Evolutionary conservation across 768 basidiomycete genomes (phyloP), one percentile per base, ranked within the genome.

Genomic region (Lactarius indigo): DNA sequence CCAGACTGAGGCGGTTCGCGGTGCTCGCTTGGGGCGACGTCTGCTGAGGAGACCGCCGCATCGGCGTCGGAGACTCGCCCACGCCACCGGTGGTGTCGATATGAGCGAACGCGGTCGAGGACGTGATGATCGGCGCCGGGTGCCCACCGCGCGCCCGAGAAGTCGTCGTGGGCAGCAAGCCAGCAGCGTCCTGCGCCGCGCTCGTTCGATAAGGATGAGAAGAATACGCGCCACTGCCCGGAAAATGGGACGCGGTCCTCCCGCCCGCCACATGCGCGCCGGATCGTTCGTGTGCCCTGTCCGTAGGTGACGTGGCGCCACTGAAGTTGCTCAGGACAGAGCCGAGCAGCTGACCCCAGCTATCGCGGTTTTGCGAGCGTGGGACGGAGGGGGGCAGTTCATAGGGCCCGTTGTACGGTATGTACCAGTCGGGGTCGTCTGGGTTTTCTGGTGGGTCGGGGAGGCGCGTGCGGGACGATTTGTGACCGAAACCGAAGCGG

Each of bases 391-490:
- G 54, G 47, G 54, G 58, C 17, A 70, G 72, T 69, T 88, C 86
- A 75, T 84, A 82, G 1, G 87, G 85, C 1, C 86, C 85, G 68
- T 84, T 85, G 79, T 88, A 87, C 0, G 87, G 86, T 57, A 84
- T 84, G 75, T 86, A 87, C 83, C 85, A 85, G 64, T 86, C 83
- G 23, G 82, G 82, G 28, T 81, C 78, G 8, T 64, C 64, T 52
- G 69, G 71, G 65, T 71, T 70, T 31, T 62, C 52, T 54, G 60
- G 72, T 64, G 54, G 69, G 71, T 55, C 72, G 44, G 70, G 73
- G 61, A 58, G 63, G n/a, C 57, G 66, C 18, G 63, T 56, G 54
- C 63, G 64, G n/a, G 68, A 30, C 6, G 41, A 41, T 31, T 72
- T 68, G 41, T 72, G 59, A 26, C 73, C 70, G 44, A 79, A 70